These are phyloP conservation scores for Ogataea polymorpha DNA, from an alignment of 805 yeast genomes.

Conservation along the genomic window DNA sequence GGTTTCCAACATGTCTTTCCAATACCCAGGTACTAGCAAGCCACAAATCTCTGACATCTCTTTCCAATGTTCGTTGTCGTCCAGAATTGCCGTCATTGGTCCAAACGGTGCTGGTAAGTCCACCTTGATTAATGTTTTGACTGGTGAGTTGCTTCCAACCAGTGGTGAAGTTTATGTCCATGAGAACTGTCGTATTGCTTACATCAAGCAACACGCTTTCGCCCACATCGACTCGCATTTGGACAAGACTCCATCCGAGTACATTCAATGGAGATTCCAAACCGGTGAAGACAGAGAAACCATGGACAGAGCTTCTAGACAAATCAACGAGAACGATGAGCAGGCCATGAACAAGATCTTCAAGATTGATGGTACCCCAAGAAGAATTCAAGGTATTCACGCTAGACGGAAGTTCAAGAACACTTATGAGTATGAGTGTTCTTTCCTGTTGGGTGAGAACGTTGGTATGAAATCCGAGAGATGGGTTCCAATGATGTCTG, in stretches of 20 bases:
- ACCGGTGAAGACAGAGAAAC: conserved; percentile 99
- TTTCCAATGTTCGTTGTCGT: conserved; percentile 98
- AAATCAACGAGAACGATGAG: conserved; percentile 95
- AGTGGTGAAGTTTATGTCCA: conserved; percentile 98
- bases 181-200: conserved; percentile 99
- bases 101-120: conserved; percentile 99
- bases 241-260: conserved; percentile 99
- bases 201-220: conserved; percentile 99
- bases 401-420: conserved; percentile 99
- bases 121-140: conserved; percentile 95
- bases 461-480: conserved; percentile 98
- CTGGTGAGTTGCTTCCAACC: conserved; percentile 99
- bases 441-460: conserved; percentile 97
- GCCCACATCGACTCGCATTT: conserved; percentile 98
- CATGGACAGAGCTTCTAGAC: conserved; percentile 99
- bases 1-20: conserved; percentile 97
- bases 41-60: conserved; percentile 89
- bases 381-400: conserved; percentile 93
- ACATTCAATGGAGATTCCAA: conserved; percentile 99
- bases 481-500: conserved; percentile 99
- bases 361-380: conserved; percentile 97
- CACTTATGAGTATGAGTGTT: conserved; percentile 99
- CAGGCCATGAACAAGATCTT: conserved; percentile 98
- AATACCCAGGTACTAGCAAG: conserved; percentile 97
- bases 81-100: conserved; percentile 99